Conservation (phyloP, 2,329 filamentous ascomycete genomes). For the Diplodia mutila region DNA sequence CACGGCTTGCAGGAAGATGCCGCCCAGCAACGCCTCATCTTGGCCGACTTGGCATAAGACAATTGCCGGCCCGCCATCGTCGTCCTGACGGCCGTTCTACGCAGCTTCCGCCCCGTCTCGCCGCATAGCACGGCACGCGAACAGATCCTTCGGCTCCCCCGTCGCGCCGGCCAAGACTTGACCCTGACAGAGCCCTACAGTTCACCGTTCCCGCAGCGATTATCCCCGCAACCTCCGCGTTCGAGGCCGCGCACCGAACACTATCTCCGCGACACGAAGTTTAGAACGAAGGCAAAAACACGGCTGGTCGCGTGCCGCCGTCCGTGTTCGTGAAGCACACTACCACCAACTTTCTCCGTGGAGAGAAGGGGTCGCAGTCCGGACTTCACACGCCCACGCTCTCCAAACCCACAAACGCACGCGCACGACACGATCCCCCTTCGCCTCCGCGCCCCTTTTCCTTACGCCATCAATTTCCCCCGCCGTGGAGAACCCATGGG, state of each 20-base stretch:
- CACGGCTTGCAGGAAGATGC: background rate
- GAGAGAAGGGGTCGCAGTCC: background rate
- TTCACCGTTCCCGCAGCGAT: background rate
- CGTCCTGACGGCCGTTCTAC: too few relatives aligned
- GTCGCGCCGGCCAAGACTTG: background rate
- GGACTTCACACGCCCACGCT: too few relatives aligned
- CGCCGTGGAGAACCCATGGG: constrained; percentile 9
- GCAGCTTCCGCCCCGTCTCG: background rate
- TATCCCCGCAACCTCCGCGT: constrained; percentile 1
- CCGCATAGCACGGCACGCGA: background rate
- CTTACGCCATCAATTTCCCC: background rate
- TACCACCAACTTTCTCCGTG: background rate
- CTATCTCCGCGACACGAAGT: constrained; percentile 1
- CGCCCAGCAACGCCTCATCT: constrained; percentile 1
- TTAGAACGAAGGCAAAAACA: background rate
- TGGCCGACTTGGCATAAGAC: constrained; percentile 16
- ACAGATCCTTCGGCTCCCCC: background rate
- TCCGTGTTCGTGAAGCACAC: too few relatives aligned
- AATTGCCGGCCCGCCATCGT: background rate
- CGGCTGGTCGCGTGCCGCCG: background rate
- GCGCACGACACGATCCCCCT: background rate
- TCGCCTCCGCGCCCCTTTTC: background rate
- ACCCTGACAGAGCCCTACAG: background rate
- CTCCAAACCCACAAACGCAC: background rate
- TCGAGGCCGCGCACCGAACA: background rate